phyloP scores from a whole-genome alignment of 2,329 filamentous ascomycete genomes.

The Colletotrichum caudatum region DNA sequence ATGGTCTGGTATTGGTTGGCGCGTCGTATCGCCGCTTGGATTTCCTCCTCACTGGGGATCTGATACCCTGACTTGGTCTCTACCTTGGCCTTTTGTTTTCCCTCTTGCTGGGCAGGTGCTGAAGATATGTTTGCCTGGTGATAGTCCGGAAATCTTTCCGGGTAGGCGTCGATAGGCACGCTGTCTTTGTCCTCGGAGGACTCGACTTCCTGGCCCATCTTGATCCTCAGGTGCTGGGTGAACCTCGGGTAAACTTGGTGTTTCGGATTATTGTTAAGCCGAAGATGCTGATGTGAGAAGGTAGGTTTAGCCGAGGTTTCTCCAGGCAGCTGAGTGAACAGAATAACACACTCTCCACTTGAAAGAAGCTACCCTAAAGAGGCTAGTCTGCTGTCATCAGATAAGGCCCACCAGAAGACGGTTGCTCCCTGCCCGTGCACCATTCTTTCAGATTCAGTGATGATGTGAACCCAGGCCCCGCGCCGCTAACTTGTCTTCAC shows the following conservation, averaged over 20 bases:
- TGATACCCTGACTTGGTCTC: constrained; percentile 21
- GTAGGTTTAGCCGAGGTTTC: constrained; percentile 15
- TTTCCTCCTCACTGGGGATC: constrained; percentile 27
- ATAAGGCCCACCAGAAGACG: constrained; percentile 26
- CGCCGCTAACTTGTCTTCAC: constrained; percentile 26
- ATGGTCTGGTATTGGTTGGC: constrained; percentile 27
- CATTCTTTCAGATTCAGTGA: constrained; percentile 38
- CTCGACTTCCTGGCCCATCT: constrained; percentile 29
- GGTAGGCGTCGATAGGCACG: constrained; percentile 15
- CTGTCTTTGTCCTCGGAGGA: constrained; percentile 31
- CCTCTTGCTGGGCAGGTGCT: constrained; percentile 1
- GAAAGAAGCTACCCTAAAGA: constrained; percentile 29
- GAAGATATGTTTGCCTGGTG: constrained; percentile 12
- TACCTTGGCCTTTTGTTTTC: not conserved
- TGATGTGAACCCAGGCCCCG: constrained; percentile 34
- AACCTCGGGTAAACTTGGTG: constrained; percentile 26
- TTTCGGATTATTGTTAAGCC: constrained; percentile 18
- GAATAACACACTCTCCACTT: not conserved
- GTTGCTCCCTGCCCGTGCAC: constrained; percentile 29
- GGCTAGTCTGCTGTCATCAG: constrained; percentile 9
- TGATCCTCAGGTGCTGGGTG: constrained; percentile 26
- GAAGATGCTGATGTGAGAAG: not conserved
- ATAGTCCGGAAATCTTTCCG: constrained; percentile 37
- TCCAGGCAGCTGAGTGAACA: not conserved
- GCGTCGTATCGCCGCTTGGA: constrained; percentile 33